phyloP scores from a whole-genome alignment of 2,329 filamentous ascomycete species.

The Fusarium sp. region DNA sequence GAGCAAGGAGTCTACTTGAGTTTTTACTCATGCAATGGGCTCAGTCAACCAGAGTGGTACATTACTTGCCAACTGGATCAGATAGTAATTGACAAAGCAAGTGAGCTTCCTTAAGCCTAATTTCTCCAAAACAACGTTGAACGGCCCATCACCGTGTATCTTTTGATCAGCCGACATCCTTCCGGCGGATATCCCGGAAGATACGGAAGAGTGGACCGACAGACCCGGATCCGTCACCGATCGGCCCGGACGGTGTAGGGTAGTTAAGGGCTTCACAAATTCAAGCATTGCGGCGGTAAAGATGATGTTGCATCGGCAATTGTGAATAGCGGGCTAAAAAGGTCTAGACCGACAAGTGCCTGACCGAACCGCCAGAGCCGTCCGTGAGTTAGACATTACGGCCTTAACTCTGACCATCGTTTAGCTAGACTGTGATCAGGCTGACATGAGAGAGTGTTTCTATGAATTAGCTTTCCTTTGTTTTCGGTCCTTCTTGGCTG shows the following conservation, averaged over 20 bases:
- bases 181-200: not conserved
- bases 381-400: not conserved
- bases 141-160: not conserved
- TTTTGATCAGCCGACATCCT: not conserved
- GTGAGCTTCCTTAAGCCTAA: not conserved
- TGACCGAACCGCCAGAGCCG: not conserved
- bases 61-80: not conserved
- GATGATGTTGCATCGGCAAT: not conserved
- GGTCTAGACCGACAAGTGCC: not conserved
- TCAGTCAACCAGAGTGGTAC: not conserved
- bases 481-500: not conserved
- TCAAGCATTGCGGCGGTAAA: not conserved
- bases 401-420: not conserved
- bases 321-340: not conserved
- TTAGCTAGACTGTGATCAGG: not conserved
- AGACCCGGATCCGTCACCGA: slow-evolving; percentile 1
- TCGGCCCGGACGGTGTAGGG: slow-evolving; percentile 4
- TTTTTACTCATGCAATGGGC: not conserved
- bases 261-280: not conserved
- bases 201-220: not conserved
- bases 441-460: not conserved
- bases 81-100: not conserved
- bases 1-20: not conserved
- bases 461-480: not conserved
- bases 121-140: not conserved